Conservation (phyloP, 192 early-diverging fungal species). For the Pilobolus umbonatus region DNA sequence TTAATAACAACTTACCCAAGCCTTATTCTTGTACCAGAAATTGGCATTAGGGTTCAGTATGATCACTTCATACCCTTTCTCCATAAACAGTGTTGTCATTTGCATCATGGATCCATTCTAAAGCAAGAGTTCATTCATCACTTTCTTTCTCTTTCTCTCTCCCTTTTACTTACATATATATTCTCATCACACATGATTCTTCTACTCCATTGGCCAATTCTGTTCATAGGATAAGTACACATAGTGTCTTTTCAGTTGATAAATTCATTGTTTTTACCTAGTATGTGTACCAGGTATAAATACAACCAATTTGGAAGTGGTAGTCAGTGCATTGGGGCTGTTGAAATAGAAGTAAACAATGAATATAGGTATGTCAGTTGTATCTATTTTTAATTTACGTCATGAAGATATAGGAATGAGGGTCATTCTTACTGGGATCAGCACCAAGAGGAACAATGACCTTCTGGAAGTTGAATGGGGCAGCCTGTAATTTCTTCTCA, state of each 20-base stretch:
- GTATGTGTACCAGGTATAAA: conserved; percentile 28
- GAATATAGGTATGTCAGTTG: not conserved
- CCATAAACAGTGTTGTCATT: conserved; percentile 2
- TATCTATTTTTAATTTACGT: conserved; percentile 1
- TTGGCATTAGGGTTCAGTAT: conserved; percentile 33
- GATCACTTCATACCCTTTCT: conserved; percentile 28
- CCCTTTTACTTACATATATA: conserved; percentile 15
- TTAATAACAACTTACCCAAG: conserved; percentile 2
- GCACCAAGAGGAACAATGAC: conserved; percentile 12
- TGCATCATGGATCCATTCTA: conserved; percentile 30
- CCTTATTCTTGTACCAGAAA: conserved; percentile 21
- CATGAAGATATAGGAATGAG: conserved; percentile 26
- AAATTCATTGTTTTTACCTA: conserved; percentile 9
- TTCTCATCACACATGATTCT: conserved; percentile 33
- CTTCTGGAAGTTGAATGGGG: conserved; percentile 20
- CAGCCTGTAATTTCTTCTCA: conserved; percentile 11
- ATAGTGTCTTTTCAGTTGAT: not conserved
- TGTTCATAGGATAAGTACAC: not conserved
- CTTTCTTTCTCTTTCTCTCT: not conserved
- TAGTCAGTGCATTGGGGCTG: conserved; percentile 31
- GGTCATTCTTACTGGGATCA: conserved; percentile 9
- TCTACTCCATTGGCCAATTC: conserved; percentile 31
- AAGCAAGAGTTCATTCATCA: not conserved
- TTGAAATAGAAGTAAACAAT: not conserved
- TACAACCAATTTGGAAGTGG: conserved; percentile 27